Evolutionary conservation across 768 basidiomycete species (phyloP), one percentile per base, ranked within the genome.

Genomic region (Strobilomyces dryophilus): DNA sequence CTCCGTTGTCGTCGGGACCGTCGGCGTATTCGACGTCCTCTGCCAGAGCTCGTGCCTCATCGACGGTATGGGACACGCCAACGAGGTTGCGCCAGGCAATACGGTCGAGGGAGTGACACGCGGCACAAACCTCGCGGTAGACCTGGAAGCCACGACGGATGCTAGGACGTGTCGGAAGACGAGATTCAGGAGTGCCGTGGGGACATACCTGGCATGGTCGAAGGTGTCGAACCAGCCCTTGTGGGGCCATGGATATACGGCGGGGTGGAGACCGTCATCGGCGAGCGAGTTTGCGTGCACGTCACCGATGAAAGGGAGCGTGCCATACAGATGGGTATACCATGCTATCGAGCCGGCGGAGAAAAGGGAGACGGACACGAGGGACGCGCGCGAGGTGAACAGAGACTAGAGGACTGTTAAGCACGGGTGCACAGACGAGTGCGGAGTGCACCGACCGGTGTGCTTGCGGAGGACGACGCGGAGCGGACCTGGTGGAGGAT

Each of bases 71-170:
- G 27, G 94, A 97, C 51, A 98, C 93, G 66, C 94, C 97, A 60
- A 99, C 97, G 53, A 99, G 78, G 77, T 98, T 99, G 69, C 97
- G 92, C 97, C 97, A 99, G 53, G 97, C 97, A 67, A 99, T 95
- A 63, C 97, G 93, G 77, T 99, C 92, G 51, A 99, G 85, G 32
- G 97, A 99, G 73, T 99, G 97, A 73, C 97, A 99, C 11, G 97
- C 93, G 15, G 97, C 92, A 69, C 97, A 99, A 52, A 99, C 97
- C 75, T 99, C 95, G 59, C 94, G 92, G 80, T 99, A 99, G 52
- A 99, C 97, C 72, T 89, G 85, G 77, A 91, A 95, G 37, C 93
- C 95, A 67, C 95, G 82, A 64, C 95, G 93, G 66, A 98, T 95
- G 72, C 94, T 95, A 59, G 40, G 35, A 34, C 36, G 53, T 47